Base-by-base conservation (phyloP, 2,329 filamentous ascomycete genomes). In the Furcasterigmium sp. region DNA sequence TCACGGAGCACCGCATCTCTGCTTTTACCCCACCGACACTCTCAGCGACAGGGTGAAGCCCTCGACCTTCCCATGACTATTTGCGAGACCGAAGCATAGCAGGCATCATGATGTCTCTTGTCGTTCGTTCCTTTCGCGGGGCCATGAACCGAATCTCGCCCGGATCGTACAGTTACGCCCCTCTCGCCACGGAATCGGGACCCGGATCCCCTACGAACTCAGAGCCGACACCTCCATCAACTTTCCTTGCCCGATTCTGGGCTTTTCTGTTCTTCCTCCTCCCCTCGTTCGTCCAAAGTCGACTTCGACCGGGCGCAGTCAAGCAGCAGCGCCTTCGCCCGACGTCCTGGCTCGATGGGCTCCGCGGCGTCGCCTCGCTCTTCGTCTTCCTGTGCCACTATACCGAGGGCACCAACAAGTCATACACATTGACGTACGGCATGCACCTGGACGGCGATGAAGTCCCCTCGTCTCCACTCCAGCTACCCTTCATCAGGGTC, bases 381-480 rank as follows among this genome's bases (percentile, higher is more conserved):
- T 51, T 73, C 34, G 71, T 75, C 46, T 73, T 71, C 50, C 53
- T 71, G 56, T 70, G 66, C 47, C 71, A 74, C 54, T 65, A 69
- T 54, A 65, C 64, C 23, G 64, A 72, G 52, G 62, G 64, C 41
- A 65, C 68, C 41, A 60, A 63, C 36, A 51, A 48, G 17, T 58
- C 59, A 35, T 53, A 64, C 20, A 51, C 56, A 3, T 55, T 63
- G 2, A 49, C 63, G 45, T 65, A 69, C 53, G 59, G 62, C 35
- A 55, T 65, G 18, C 41, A 32, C 8, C 38, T 51, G 5, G 42
- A 48, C 9, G 63, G 67, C 40, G 56, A 58, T n/a, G 55, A 50
- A 30, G 52, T 39, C 48, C 50, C 51, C 37, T 60, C 60, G 3
- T 62, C 61, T 6, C 54, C 53, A 13, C 48, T 73, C 17, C 71